Evolutionary conservation across 768 basidiomycete genomes (phyloP).

Genomic region (Amanita phalloides): DNA sequence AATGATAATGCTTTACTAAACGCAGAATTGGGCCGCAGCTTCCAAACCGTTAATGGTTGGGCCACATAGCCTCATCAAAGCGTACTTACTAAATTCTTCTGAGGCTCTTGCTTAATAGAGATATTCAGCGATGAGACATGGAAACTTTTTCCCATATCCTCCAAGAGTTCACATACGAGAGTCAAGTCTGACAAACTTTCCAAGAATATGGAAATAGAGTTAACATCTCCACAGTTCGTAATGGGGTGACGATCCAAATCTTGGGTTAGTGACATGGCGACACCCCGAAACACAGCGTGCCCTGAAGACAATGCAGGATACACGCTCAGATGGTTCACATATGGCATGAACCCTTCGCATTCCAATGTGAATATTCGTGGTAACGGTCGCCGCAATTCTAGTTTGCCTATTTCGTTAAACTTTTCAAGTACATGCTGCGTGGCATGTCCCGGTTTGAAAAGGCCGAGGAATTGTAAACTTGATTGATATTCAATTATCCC

Average conservation of each 20-base stretch:
- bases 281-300: neutral
- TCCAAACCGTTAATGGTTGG: neutral
- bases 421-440: neutral
- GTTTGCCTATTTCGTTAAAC: neutral
- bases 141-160: neutral
- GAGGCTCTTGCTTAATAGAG: neutral
- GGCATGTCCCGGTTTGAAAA: neutral
- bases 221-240: neutral
- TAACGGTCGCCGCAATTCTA: neutral
- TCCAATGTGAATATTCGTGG: neutral
- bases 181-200: neutral
- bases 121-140: neutral
- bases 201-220: neutral
- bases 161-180: neutral
- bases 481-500: neutral
- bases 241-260: neutral
- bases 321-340: neutral
- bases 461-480: neutral
- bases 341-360: neutral
- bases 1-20: neutral
- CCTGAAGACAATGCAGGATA: neutral
- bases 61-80: neutral
- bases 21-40: neutral
- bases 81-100: neutral
- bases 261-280: neutral